These are phyloP conservation scores for Zoysia japonica DNA, from an alignment of 176 grass and related monocot genomes.

Conservation along the genomic window DNA sequence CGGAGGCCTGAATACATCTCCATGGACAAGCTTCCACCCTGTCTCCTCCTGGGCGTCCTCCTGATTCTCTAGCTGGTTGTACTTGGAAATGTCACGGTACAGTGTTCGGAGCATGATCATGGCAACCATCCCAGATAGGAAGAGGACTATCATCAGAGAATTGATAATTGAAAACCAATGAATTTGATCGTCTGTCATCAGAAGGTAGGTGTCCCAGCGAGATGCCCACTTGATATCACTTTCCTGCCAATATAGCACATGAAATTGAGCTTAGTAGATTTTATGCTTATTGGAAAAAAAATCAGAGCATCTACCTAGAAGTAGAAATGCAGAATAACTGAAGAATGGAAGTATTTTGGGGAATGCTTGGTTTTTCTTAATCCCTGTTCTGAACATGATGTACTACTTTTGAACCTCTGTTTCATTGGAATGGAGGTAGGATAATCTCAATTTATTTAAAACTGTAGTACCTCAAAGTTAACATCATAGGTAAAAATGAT, in stretches of 20 bases:
- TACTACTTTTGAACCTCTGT: no score
- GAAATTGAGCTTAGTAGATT: background rate
- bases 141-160: conserved; percentile 88
- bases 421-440: no score
- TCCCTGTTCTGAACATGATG: no score
- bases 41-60: conserved; percentile 96
- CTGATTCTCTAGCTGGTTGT: conserved; percentile 86
- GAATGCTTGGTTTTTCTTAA: no score
- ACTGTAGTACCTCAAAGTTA: conserved; percentile 57
- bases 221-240: conserved; percentile 89
- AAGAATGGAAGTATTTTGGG: background rate
- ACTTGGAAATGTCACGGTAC: conserved; percentile 78
- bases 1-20: conserved; percentile 85
- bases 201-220: conserved; percentile 93
- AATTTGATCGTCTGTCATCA: conserved; percentile 93
- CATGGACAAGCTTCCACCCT: conserved; percentile 96
- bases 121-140: conserved; percentile 90
- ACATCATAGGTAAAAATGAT: conserved; percentile 82
- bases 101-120: conserved; percentile 95
- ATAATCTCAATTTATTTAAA: no score
- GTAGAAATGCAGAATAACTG: conserved; percentile 2
- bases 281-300: background rate
- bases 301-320: conserved; percentile 2
- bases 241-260: conserved; percentile 49
- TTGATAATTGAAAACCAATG: conserved; percentile 95